Evolutionary conservation across 495 filamentous ascomycete species (phyloP), one percentile per base, ranked within the genome.

Genomic region (Aspergillus bertholletiae): DNA sequence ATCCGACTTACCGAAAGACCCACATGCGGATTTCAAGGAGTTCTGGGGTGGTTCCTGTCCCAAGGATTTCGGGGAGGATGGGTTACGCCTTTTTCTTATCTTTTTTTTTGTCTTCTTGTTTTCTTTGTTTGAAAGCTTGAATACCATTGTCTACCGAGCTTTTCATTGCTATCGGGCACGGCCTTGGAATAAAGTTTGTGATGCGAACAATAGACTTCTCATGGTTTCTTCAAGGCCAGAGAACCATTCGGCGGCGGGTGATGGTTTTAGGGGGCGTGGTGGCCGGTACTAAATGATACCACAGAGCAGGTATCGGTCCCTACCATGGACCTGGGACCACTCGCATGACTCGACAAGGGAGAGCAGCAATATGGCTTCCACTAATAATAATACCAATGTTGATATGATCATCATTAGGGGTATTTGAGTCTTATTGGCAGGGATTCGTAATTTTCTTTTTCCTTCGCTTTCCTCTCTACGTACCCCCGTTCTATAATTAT

Each of bases 1-100:
- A 49, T 21, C 46, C 46, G 46, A 62, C 21, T 17, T 7, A 22
- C 17, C 32, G 48, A 51, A 18, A 44, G 52, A 27, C 47, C 53
- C 60, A 56, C 49, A 20, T 18, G 27, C 28, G 1, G 21, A 8
- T 22, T 20, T 34, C 15, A 13, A 49, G 12, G 46, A 21, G 28
- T 27, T 18, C 21, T 15, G 9, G 17, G 28, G 26, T 28, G 26
- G n/a, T n/a, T n/a, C n/a, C n/a, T n/a, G n/a, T n/a, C n/a, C n/a
- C n/a, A n/a, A n/a, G n/a, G n/a, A n/a, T n/a, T n/a, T n/a, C n/a
- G n/a, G n/a, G n/a, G n/a, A n/a, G n/a, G n/a, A n/a, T n/a, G n/a
- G n/a, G n/a, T n/a, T n/a, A n/a, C n/a, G n/a, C n/a, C n/a, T n/a
- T n/a, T n/a, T n/a, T 28, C 26, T 28, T 8, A 28, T 28, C 8